phyloP scores from a whole-genome alignment of 805 yeast genomes.

The Starmerella bombi region DNA sequence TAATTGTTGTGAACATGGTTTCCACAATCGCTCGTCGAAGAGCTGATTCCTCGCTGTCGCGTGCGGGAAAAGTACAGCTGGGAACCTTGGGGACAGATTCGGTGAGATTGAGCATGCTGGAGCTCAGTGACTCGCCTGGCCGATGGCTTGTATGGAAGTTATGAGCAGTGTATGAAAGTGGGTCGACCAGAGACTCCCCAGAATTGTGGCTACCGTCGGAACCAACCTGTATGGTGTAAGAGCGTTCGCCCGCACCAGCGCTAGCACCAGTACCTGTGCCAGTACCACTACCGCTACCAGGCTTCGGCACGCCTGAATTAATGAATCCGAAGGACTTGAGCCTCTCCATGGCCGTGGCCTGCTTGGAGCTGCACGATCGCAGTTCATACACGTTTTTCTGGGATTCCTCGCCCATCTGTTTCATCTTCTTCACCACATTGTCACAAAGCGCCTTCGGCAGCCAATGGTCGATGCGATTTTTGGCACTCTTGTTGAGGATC shows the following conservation, averaged over 20 bases:
- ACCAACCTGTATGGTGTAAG: not conserved
- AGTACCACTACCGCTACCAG: too few species aligned
- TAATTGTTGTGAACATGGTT: conserved; percentile 19
- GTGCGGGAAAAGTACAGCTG: not conserved
- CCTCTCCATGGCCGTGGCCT: not conserved
- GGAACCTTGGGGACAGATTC: conserved; percentile 23
- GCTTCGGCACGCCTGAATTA: not conserved
- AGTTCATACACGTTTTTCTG: not conserved
- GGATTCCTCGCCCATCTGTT: not conserved
- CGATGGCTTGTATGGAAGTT: conserved; percentile 7
- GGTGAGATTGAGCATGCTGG: conserved; percentile 2
- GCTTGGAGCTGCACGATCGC: not conserved
- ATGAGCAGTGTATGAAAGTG: conserved; percentile 67
- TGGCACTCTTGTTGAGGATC: conserved; percentile 35
- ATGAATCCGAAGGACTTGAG: not conserved
- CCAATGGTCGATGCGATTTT: conserved; percentile 15
- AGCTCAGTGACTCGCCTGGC: conserved; percentile 6
- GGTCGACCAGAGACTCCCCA: conserved; percentile 62
- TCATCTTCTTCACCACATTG: conserved; percentile 6
- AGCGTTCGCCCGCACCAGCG: not conserved
- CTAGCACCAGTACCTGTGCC: too few species aligned
- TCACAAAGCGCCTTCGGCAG: conserved; percentile 8
- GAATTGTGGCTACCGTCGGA: not conserved
- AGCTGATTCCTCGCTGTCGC: conserved; percentile 16
- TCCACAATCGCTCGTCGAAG: conserved; percentile 19